Conservation (phyloP, 2,329 filamentous ascomycete species). For the Scytalidium lignicola region DNA sequence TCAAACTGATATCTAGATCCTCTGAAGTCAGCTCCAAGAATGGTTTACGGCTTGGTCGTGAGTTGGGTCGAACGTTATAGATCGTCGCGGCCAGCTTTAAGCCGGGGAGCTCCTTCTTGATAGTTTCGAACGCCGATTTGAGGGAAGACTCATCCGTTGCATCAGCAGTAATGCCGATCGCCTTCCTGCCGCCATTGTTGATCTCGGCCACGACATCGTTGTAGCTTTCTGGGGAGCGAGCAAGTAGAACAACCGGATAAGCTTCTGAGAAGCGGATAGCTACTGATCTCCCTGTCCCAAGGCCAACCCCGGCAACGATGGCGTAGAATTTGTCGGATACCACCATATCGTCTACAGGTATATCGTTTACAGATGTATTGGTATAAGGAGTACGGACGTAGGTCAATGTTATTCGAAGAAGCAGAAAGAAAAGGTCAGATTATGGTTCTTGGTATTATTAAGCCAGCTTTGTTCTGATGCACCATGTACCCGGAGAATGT, state of each 20-base stretch:
- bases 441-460: neutral
- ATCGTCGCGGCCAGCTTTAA: slow-evolving; percentile 55
- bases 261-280: slow-evolving; percentile 53
- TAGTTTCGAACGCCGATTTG: slow-evolving; percentile 51
- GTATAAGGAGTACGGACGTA: neutral
- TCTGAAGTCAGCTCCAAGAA: slow-evolving; percentile 47
- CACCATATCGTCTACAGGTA: neutral
- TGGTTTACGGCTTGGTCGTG: slow-evolving; percentile 41
- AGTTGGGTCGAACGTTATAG: slow-evolving; percentile 55
- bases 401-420: neutral
- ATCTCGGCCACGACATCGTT: slow-evolving; percentile 60
- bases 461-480: neutral
- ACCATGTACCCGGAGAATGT: neutral
- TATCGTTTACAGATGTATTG: neutral
- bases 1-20: slow-evolving; percentile 41
- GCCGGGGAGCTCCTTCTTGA: slow-evolving; percentile 44
- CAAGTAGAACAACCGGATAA: slow-evolving; percentile 67
- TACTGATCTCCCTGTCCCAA: slow-evolving; percentile 50
- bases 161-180: slow-evolving; percentile 65
- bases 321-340: slow-evolving; percentile 47
- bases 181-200: slow-evolving; percentile 57
- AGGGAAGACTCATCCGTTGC: slow-evolving; percentile 46
- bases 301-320: slow-evolving; percentile 62
- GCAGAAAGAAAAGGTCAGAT: neutral
- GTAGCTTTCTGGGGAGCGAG: slow-evolving; percentile 60